phyloP scores from a whole-genome alignment of 106 monocot species.

The Dendrobium catenatum region DNA sequence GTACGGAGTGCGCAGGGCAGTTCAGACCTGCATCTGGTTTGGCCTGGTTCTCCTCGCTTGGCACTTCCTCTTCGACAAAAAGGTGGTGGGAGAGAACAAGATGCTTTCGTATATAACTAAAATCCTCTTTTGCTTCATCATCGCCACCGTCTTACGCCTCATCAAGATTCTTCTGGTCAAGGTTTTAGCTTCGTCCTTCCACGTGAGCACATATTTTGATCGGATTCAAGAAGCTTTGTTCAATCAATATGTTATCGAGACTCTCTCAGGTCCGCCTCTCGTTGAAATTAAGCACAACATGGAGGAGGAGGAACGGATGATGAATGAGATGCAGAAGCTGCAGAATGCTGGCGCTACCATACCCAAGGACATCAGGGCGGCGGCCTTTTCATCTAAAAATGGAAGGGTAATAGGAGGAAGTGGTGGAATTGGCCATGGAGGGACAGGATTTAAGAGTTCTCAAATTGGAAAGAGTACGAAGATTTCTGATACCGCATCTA shows the following conservation, averaged over 20 bases:
- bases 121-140: slow-evolving; percentile 60
- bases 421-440: not conserved
- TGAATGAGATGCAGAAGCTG: slow-evolving; percentile 46
- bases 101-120: slow-evolving; percentile 52
- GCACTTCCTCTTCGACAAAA: slow-evolving; percentile 60
- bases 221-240: slow-evolving; percentile 82
- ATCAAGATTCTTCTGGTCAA: slow-evolving; percentile 65
- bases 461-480: slow-evolving; percentile 33
- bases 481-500: slow-evolving; percentile 16
- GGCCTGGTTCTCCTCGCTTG: slow-evolving; percentile 66
- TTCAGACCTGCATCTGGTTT: slow-evolving; percentile 83
- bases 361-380: slow-evolving; percentile 38
- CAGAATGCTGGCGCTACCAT: slow-evolving; percentile 53
- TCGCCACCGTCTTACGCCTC: slow-evolving; percentile 57
- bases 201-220: slow-evolving; percentile 87
- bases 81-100: slow-evolving; percentile 29
- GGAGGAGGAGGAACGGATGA: slow-evolving; percentile 52
- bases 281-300: slow-evolving; percentile 27
- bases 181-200: slow-evolving; percentile 78
- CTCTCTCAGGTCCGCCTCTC: slow-evolving; percentile 74
- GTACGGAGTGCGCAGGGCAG: slow-evolving; percentile 57
- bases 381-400: slow-evolving; percentile 23
- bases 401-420: slow-evolving; percentile 9
- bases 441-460: slow-evolving; percentile 10
- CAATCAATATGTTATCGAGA: slow-evolving; percentile 84